A percentile compares a stretch with the other conserved stretches of the same genome.
phyloP scores from a whole-genome alignment of 1,139 yeast genomes.

The Pichia inconspicua region DNA sequence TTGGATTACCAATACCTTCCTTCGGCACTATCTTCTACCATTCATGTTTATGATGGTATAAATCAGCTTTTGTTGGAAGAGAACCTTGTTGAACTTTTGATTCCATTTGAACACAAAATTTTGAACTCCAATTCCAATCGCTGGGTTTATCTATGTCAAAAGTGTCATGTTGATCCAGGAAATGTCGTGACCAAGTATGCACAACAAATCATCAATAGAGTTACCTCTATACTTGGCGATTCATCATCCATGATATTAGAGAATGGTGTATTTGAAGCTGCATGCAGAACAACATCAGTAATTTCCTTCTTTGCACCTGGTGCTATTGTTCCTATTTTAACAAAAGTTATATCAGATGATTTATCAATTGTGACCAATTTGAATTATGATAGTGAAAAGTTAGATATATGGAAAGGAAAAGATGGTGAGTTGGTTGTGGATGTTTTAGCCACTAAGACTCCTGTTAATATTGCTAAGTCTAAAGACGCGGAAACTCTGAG shows the following conservation, averaged over 20 bases:
- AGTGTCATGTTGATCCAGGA: constrained; percentile 60
- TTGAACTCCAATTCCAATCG: constrained; percentile 37
- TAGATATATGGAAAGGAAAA: constrained; percentile 57
- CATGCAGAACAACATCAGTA: constrained; percentile 54
- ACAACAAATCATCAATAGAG: constrained; percentile 31
- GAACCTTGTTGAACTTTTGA: constrained; percentile 40
- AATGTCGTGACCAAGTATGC: constrained; percentile 38
- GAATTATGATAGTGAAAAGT: constrained; percentile 34
- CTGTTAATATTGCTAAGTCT: constrained; percentile 24
- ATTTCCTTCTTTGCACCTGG: constrained; percentile 65
- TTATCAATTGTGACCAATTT: constrained; percentile 30
- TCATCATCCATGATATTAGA: constrained; percentile 24
- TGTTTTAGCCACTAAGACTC: constrained; percentile 53
- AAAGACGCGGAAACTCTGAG: constrained; percentile 78
- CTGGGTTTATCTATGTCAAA: constrained; percentile 76
- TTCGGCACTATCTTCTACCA: constrained; percentile 39
- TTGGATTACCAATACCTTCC: constrained; percentile 31
- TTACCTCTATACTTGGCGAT: constrained; percentile 13
- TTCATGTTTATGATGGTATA: constrained; percentile 26
- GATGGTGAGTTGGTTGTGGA: constrained; percentile 69
- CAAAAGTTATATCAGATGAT: constrained; percentile 35
- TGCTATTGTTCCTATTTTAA: constrained; percentile 45
- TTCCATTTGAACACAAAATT: constrained; percentile 43
- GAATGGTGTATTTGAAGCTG: constrained; percentile 34
- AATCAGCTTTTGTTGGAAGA: constrained; percentile 31